Conservation (phyloP, 805 yeast species). For the Pichia cabralensis region DNA sequence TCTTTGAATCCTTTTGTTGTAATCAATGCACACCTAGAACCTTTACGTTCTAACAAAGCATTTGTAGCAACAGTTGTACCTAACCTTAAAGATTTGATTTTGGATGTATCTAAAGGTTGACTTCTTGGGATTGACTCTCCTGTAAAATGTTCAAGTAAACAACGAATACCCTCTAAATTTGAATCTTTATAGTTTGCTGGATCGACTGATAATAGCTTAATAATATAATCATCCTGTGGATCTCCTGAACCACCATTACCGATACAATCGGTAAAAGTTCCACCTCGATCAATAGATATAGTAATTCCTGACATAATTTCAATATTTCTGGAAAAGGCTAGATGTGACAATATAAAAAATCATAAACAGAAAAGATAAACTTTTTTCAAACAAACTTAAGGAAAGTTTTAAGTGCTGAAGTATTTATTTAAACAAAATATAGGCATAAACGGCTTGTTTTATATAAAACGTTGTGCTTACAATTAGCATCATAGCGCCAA, state of each 20-base stretch:
- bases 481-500: too few species aligned
- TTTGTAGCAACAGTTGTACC: constrained; percentile 97
- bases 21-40: constrained; percentile 75
- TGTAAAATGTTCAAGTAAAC: constrained; percentile 56
- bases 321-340: too few species aligned
- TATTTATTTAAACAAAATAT: too few species aligned
- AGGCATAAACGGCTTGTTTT: too few species aligned
- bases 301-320: too few species aligned
- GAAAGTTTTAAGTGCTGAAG: too few species aligned
- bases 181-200: constrained; percentile 85
- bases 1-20: constrained; percentile 88
- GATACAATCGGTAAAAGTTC: constrained; percentile 80
- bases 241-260: constrained; percentile 41
- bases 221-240: constrained; percentile 47
- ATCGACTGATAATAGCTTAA: constrained; percentile 81
- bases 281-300: too few species aligned
- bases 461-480: too few species aligned
- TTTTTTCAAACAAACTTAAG: too few species aligned
- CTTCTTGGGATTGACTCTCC: constrained; percentile 48
- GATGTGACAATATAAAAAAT: too few species aligned
- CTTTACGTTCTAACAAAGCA: constrained; percentile 87
- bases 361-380: too few species aligned
- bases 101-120: constrained; percentile 47
- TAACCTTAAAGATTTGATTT: constrained; percentile 65
- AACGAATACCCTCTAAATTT: constrained; percentile 82